phyloP scores from a whole-genome alignment of 495 filamentous ascomycete species.

The Astrocystis sublimbata region DNA sequence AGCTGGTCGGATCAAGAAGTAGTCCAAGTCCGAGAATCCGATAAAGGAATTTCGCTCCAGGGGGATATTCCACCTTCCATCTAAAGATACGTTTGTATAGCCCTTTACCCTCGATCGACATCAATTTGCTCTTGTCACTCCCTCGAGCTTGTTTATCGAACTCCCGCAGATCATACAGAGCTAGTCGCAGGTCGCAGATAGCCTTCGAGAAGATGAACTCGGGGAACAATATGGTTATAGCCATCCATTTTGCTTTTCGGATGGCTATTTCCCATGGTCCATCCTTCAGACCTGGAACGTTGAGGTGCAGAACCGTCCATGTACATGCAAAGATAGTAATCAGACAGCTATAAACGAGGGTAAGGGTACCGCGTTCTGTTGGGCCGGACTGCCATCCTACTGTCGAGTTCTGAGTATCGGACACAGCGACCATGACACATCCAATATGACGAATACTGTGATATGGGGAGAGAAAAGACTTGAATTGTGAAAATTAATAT shows the following conservation, averaged over 20 bases:
- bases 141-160: background rate
- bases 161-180: background rate
- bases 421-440: too few species aligned
- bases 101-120: background rate
- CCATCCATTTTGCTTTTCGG: constrained; percentile 1
- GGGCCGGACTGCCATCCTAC: background rate
- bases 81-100: background rate
- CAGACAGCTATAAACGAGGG: constrained; percentile 14
- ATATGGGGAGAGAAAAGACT: too few species aligned
- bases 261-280: background rate
- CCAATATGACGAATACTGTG: too few species aligned
- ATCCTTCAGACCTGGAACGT: constrained; percentile 16
- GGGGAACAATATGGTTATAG: background rate
- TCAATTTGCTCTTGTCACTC: background rate
- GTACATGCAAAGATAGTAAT: constrained; percentile 32
- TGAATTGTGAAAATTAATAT: too few species aligned
- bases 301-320: constrained; percentile 31
- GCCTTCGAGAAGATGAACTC: background rate
- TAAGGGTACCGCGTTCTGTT: background rate
- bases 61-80: background rate
- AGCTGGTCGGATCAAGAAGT: background rate
- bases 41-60: background rate
- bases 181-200: background rate
- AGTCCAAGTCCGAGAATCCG: background rate
- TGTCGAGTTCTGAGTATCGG: background rate